A percentile compares a stretch with the other conserved stretches of the same genome.
Evolutionary conservation across 176 grass and related monocot species (phyloP).

Genomic region (Oryza glaberrima): DNA sequence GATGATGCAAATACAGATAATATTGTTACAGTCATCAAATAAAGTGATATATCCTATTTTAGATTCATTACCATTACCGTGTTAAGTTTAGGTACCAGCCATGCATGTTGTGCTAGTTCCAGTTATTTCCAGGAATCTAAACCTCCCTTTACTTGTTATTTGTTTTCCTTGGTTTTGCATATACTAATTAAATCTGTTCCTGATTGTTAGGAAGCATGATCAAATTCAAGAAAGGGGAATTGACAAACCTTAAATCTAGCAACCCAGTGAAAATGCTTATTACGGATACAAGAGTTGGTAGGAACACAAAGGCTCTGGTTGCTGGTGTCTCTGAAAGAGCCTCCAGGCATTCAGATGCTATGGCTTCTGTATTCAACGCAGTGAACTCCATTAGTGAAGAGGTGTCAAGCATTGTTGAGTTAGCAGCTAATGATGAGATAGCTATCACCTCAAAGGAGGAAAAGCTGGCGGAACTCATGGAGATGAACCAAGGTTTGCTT

Average conservation of each 20-base stretch:
- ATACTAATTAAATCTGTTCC: slow-evolving; percentile 4
- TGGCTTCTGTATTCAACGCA: slow-evolving; percentile 69
- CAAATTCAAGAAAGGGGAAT: slow-evolving; percentile 82
- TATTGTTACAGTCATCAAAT: background rate
- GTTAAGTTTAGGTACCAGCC: background rate
- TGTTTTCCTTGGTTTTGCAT: background rate
- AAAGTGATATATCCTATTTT: background rate
- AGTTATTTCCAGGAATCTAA: background rate
- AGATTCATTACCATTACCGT: background rate
- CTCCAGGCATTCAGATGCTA: slow-evolving; percentile 69
- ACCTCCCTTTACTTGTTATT: background rate
- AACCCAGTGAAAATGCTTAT: slow-evolving; percentile 88
- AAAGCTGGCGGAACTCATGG: slow-evolving; percentile 83
- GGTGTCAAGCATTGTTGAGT: slow-evolving; percentile 65
- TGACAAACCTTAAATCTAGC: slow-evolving; percentile 56
- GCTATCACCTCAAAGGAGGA: slow-evolving; percentile 73
- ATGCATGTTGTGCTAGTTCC: background rate
- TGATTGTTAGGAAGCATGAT: slow-evolving; percentile 79
- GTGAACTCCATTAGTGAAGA: slow-evolving; percentile 85
- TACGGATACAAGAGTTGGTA: slow-evolving; percentile 83
- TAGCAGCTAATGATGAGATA: slow-evolving; percentile 57
- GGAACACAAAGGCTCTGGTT: slow-evolving; percentile 90
- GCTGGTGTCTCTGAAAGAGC: slow-evolving; percentile 78
- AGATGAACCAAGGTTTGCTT: slow-evolving; percentile 98
- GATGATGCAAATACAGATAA: slow-evolving; percentile 14